phyloP scores from a whole-genome alignment of 441 rosid genomes.

The Euphorbia schlechtendalii region DNA sequence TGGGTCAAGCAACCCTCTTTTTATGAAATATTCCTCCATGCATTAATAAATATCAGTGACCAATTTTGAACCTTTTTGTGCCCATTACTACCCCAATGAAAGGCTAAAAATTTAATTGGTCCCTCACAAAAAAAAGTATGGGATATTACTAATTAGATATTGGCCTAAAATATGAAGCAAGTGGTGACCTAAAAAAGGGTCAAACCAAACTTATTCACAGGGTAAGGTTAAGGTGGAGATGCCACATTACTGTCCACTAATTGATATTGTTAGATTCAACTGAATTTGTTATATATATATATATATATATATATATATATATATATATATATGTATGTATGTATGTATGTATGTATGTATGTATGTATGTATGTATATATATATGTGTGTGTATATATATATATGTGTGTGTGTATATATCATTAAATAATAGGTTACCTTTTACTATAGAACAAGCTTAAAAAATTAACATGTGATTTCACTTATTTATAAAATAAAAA shows the following conservation, averaged over 20 bases:
- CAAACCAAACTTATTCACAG: neutral
- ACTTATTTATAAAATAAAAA: no score
- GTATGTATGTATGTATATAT: no score
- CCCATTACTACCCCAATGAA: neutral
- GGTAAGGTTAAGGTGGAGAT: neutral
- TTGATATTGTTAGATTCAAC: no score
- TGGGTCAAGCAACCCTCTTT: neutral
- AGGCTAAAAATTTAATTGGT: neutral
- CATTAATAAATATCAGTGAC: neutral
- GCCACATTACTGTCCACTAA: neutral
- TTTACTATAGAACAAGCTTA: no score
- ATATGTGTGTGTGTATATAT: no score
- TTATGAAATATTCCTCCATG: neutral
- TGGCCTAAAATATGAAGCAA: neutral
- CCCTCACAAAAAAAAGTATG: neutral
- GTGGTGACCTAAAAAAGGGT: neutral
- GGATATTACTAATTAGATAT: neutral
- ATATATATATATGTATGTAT: no score
- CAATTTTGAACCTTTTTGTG: neutral
- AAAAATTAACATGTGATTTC: no score
- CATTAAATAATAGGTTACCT: no score
- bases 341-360: no score
- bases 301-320: no score
- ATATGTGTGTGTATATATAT: no score
- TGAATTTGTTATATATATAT: no score